Percentiles rank a stretch among this genome's conserved stretches.
phyloP scores from a whole-genome alignment of 371 early-diverging fungal species.

The Rhizopus delemar region DNA sequence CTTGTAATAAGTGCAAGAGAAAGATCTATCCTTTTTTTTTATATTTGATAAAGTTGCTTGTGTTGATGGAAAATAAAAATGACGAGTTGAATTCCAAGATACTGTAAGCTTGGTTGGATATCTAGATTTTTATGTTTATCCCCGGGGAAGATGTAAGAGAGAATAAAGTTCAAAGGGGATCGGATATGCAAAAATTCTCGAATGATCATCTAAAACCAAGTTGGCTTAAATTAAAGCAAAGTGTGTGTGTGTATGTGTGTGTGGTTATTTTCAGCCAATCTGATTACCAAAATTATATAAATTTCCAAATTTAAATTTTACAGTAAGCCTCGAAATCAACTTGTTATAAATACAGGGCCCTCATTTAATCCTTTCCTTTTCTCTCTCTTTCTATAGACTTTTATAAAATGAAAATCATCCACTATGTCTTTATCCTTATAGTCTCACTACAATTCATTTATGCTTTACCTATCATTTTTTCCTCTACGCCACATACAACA shows the following conservation, averaged over 20 bases:
- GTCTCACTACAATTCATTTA: neutral
- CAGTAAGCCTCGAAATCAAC: neutral
- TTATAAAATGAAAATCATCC: neutral
- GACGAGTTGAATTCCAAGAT: no score
- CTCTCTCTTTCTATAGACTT: neutral
- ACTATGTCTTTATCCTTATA: neutral
- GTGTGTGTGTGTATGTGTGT: neutral
- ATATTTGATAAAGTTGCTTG: no score
- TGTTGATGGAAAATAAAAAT: no score
- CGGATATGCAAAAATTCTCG: neutral
- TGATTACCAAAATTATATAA: neutral
- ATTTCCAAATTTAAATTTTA: slow-evolving; percentile 1
- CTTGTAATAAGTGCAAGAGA: no score
- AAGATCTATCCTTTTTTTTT: no score
- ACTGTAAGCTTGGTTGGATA: no score
- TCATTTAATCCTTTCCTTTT: neutral
- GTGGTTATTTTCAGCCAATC: slow-evolving; percentile 2
- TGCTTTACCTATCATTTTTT: neutral
- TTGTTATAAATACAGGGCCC: no score
- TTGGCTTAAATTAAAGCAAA: slow-evolving; percentile 4
- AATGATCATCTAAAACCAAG: slow-evolving; percentile 1
- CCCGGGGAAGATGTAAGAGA: no score
- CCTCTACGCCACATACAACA: neutral
- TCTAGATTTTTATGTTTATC: no score
- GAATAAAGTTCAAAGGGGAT: slow-evolving; percentile 7